phyloP scores from a whole-genome alignment of 768 basidiomycete genomes.

The Fibroporia radiculosa region DNA sequence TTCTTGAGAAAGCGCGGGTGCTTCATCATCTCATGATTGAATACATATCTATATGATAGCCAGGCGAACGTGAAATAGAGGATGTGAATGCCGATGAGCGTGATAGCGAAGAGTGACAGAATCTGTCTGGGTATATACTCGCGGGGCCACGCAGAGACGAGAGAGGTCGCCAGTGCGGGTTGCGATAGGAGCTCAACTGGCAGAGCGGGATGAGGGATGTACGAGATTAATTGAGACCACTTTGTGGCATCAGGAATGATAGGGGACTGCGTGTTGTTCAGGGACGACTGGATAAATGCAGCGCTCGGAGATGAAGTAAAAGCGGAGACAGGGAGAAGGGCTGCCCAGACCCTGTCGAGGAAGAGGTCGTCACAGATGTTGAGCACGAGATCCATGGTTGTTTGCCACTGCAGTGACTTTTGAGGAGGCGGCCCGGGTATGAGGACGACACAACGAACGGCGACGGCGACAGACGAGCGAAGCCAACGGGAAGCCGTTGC shows the following conservation, averaged over 20 bases:
- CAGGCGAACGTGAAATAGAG: constrained; percentile 89
- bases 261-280: constrained; percentile 26
- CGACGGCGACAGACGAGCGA: not conserved
- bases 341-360: constrained; percentile 76
- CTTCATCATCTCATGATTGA: constrained; percentile 92
- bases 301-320: constrained; percentile 15
- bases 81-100: constrained; percentile 71
- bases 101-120: constrained; percentile 62
- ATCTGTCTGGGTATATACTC: constrained; percentile 77
- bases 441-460: constrained; percentile 4
- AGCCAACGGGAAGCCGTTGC: constrained; percentile 1
- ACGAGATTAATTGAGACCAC: constrained; percentile 48
- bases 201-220: constrained; percentile 51
- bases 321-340: constrained; percentile 49
- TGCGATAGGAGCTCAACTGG: constrained; percentile 26
- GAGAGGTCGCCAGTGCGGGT: constrained; percentile 20
- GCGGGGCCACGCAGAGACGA: constrained; percentile 75
- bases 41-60: constrained; percentile 76
- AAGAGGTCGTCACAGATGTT: constrained; percentile 57
- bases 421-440: not conserved
- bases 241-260: constrained; percentile 30
- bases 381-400: constrained; percentile 80
- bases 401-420: not conserved
- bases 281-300: constrained; percentile 13
- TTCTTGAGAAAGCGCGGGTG: constrained; percentile 92